Percentiles rank a stretch among this genome's conserved stretches.
These are phyloP conservation scores for Willaertia magna DNA, from an alignment of 208 protist species.

Conservation along the genomic window DNA sequence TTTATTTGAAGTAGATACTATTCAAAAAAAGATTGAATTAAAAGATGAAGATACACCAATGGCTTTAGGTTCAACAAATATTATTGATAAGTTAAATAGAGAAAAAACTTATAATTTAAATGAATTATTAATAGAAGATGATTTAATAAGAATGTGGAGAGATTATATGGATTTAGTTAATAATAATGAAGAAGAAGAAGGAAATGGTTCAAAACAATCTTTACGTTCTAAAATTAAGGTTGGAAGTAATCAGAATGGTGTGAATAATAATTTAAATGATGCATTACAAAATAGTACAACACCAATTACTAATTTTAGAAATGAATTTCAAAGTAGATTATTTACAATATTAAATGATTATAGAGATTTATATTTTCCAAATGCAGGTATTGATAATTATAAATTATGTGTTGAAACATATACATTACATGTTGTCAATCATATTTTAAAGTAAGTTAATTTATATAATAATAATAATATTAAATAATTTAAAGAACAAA, in stretches of 20 bases:
- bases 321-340: not conserved
- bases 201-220: not conserved
- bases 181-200: not conserved
- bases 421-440: not conserved
- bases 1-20: not conserved
- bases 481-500: not conserved
- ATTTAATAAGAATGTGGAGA: not conserved
- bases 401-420: not conserved
- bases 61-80: not conserved
- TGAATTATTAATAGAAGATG: not conserved
- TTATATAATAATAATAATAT: not conserved
- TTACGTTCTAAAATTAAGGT: not conserved
- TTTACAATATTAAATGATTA: conserved; percentile 7
- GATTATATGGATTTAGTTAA: not conserved
- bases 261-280: not conserved
- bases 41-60: not conserved
- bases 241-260: not conserved
- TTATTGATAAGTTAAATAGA: not conserved
- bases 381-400: not conserved
- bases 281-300: not conserved
- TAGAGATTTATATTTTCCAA: not conserved
- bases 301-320: not conserved
- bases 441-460: not conserved
- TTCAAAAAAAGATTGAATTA: not conserved
- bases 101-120: not conserved